phyloP scores from a whole-genome alignment of 2,329 filamentous ascomycete genomes.

The Ophiostoma triangulosporum region DNA sequence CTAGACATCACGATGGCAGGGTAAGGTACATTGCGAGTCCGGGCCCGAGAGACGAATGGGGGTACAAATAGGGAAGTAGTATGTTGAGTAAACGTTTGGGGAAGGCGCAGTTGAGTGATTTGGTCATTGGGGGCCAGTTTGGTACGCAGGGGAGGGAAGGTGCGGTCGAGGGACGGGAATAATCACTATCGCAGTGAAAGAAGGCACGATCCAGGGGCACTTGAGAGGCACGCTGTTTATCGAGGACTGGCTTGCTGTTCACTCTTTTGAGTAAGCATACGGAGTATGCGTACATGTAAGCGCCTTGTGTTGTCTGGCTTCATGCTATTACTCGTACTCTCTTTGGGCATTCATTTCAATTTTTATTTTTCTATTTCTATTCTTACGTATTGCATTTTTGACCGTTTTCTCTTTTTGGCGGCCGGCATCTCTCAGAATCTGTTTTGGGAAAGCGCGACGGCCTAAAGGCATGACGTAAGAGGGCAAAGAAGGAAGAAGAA shows the following conservation, averaged over 20 bases:
- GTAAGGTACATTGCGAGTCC: not conserved
- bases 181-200: not conserved
- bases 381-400: not conserved
- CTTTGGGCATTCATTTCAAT: not conserved
- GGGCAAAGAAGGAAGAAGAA: not conserved
- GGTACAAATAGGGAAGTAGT: not conserved
- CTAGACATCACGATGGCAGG: not conserved
- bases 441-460: slow-evolving; percentile 2
- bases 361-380: not conserved
- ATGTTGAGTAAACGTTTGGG: too few species aligned
- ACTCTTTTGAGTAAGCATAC: too few species aligned
- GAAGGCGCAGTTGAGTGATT: not conserved
- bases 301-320: too few species aligned
- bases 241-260: not conserved
- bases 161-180: not conserved
- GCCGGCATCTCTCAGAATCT: not conserved
- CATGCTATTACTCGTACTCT: too few species aligned
- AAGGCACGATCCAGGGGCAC: not conserved
- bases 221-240: not conserved
- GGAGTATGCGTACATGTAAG: too few species aligned
- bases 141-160: not conserved
- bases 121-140: too few species aligned
- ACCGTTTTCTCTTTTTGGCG: not conserved
- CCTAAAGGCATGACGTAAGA: not conserved
- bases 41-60: not conserved